Evolutionary conservation across 345 rosid species (phyloP).

Genomic region (Citrus sp.): DNA sequence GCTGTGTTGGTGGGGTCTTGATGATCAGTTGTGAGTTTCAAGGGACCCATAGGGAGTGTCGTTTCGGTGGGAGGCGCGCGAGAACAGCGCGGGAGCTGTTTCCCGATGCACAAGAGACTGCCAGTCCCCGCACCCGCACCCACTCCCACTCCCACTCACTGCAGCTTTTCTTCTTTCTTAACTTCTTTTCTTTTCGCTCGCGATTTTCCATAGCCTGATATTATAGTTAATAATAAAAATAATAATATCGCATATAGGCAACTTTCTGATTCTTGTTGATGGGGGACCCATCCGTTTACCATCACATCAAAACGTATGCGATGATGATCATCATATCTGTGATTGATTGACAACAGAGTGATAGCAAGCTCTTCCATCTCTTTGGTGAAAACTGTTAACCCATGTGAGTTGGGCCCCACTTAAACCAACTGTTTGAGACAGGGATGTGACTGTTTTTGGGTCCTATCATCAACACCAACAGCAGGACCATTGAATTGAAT

Average conservation of each 20-base stretch:
- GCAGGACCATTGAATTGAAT: background rate
- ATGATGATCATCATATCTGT: background rate
- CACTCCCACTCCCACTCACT: too few species aligned
- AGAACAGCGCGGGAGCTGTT: slow-evolving; percentile 80
- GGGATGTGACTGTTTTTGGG: slow-evolving; percentile 27
- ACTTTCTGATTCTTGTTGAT: background rate
- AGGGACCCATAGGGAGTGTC: slow-evolving; percentile 10
- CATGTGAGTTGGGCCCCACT: slow-evolving; percentile 44
- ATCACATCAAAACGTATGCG: slow-evolving; percentile 2
- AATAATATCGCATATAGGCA: background rate
- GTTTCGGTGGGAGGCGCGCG: slow-evolving; percentile 48
- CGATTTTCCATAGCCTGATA: background rate
- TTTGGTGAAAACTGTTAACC: slow-evolving; percentile 12
- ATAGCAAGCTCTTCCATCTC: background rate
- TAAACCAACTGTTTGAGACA: slow-evolving; percentile 26
- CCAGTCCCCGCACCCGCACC: slow-evolving; percentile 1
- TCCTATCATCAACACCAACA: slow-evolving; percentile 18
- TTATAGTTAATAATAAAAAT: background rate
- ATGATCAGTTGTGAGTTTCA: background rate
- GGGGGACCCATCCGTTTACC: background rate
- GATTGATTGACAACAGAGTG: slow-evolving; percentile 7
- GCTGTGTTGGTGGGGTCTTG: background rate
- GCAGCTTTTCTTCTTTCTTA: background rate
- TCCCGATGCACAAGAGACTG: slow-evolving; percentile 42
- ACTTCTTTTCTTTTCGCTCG: background rate